phyloP scores from a whole-genome alignment of 495 filamentous ascomycete species.

The Lichina pygmaea region DNA sequence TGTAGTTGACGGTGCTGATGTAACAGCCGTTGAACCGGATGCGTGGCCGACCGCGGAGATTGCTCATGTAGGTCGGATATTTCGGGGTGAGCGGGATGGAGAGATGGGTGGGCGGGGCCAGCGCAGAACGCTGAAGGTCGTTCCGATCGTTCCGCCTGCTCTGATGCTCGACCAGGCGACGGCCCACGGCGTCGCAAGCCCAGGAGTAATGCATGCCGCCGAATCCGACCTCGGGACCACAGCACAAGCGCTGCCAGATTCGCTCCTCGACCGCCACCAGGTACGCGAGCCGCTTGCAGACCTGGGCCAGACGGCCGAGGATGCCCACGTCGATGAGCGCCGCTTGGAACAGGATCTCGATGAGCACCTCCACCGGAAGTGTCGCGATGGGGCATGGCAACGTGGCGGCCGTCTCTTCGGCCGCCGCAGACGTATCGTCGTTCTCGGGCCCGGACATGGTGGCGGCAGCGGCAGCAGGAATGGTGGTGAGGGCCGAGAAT shows the following conservation, averaged over 20 bases:
- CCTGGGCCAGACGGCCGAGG: constrained; percentile 50
- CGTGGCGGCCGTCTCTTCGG: constrained; percentile 31
- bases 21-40: constrained; percentile 87
- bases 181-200: constrained; percentile 32
- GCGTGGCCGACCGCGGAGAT: constrained; percentile 40
- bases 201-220: constrained; percentile 64
- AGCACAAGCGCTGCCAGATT: constrained; percentile 66
- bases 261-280: constrained; percentile 59
- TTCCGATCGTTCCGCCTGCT: constrained; percentile 4
- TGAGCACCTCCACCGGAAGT: constrained; percentile 60
- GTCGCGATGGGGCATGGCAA: constrained; percentile 53
- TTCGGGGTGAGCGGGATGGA: constrained; percentile 7
- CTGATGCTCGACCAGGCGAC: constrained; percentile 21
- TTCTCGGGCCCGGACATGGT: too few species aligned
- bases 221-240: constrained; percentile 48
- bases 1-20: constrained; percentile 90
- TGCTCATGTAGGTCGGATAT: constrained; percentile 13
- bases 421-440: constrained; percentile 3
- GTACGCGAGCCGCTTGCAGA: constrained; percentile 71
- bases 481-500: constrained; percentile 41
- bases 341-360: constrained; percentile 41
- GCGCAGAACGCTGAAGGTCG: constrained; percentile 7
- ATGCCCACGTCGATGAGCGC: constrained; percentile 54
- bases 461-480: constrained; percentile 17
- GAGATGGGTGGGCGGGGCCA: constrained; percentile 3